Evolutionary conservation across 352 stramenopile genomes (phyloP), one percentile per base, ranked within the genome.

Genomic region (Peronospora farinosa): DNA sequence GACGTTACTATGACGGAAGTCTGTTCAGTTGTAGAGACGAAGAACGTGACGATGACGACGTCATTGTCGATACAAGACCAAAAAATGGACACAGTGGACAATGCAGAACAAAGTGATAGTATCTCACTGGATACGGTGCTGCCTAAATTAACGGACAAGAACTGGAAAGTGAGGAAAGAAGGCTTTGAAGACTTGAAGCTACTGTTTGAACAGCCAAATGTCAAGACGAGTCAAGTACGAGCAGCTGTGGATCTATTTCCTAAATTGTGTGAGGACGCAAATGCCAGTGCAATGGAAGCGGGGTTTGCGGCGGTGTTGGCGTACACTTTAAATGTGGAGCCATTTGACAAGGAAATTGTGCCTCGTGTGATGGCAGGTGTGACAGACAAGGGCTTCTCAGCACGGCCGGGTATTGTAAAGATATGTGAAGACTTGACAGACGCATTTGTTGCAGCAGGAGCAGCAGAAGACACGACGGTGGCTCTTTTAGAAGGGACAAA

Each of bases 111-210:
- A 43, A 9, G 0, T 23, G 51, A 0, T 7, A 25, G 9, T 11
- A 11, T 69, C 7, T 54, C 57, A 15, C 11, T 88, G 7, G 77
- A 88, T 6, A 55, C 40, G 4, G 36, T 92, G 3, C 40, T 87
- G 23, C 58, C 65, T 11, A 76, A 88, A 42, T 16, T 92, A 40
- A 67, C 63, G 11, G 81, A 94, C 46, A 92, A 90, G 62, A 90
- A 88, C 62, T 95, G 84, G 84, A 92, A 92, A 65, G 54, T 84
- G 12, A 70, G 84, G 7, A 95, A 92, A 70, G 74, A 87, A 60
- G 84, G 65, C 0, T 92, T 82, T 46, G 84, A 92, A 17, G 51
- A 86, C 31, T 54, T 89, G 39, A 94, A 88, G 42, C 50, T 60
- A 9, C 43, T 75, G 31, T 86, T 82, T 30, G 79, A 90, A 35